A percentile compares a stretch with the other conserved stretches of the same genome.
Evolutionary conservation across 2,329 filamentous ascomycete species (phyloP).

Genomic region (Claviceps capensis): DNA sequence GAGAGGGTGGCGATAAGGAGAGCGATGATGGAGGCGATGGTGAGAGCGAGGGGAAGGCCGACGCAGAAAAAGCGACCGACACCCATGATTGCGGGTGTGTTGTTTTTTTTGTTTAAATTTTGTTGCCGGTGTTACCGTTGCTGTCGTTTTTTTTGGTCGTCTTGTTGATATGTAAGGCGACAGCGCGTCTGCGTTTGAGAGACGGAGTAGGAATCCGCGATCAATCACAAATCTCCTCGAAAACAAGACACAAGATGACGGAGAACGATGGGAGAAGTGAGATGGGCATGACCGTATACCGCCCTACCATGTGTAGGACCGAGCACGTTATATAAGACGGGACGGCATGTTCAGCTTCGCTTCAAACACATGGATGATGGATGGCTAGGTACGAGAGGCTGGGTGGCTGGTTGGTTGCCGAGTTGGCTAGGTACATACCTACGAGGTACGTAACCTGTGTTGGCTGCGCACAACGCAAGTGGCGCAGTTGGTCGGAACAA

Average conservation of each 20-base stretch:
- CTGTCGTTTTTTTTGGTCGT: not conserved
- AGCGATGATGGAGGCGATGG: conserved; percentile 62
- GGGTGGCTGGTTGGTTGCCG: not conserved
- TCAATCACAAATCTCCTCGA: not conserved
- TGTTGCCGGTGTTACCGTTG: not conserved
- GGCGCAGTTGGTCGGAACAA: conserved; percentile 4
- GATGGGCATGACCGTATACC: no score
- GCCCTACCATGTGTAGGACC: no score
- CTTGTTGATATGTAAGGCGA: not conserved
- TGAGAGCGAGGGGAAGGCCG: conserved; percentile 71
- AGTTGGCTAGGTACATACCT: not conserved
- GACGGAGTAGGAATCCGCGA: not conserved
- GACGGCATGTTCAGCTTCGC: not conserved
- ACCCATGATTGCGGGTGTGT: conserved; percentile 30
- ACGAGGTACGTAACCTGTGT: not conserved
- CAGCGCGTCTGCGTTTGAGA: not conserved
- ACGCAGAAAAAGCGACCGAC: conserved; percentile 76
- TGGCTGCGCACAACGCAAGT: not conserved
- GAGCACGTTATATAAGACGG: no score
- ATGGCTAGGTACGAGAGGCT: not conserved
- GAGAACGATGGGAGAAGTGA: no score
- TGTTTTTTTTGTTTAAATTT: not conserved
- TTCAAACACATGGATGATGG: no score
- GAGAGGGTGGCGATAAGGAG: conserved; percentile 43
- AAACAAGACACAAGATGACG: not conserved